These are phyloP conservation scores for Clarkia xantiana DNA, from an alignment of 345 rosid species.

Conservation along the genomic window DNA sequence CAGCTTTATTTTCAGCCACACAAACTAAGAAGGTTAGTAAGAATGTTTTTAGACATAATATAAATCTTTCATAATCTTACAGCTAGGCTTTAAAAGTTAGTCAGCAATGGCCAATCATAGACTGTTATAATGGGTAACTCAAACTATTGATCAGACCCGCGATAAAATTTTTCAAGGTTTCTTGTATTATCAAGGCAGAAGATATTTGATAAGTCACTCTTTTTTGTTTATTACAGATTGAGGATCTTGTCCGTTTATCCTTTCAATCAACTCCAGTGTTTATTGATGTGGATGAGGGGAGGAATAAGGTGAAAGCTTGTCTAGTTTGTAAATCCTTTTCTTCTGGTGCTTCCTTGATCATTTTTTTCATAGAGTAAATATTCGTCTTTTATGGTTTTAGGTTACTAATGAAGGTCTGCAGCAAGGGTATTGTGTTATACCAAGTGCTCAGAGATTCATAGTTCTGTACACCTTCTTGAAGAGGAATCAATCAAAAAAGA, in stretches of 20 bases:
- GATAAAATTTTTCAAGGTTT: no score
- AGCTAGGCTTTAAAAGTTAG: no score
- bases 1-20: conserved; percentile 95
- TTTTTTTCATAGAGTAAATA: no score
- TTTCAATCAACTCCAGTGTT: conserved; percentile 68
- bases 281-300: conserved; percentile 88
- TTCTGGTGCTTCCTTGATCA: no score
- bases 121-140: no score
- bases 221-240: conserved; percentile 28
- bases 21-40: conserved; percentile 74
- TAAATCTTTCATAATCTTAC: no score
- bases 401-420: conserved; percentile 92
- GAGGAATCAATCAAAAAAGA: conserved; percentile 77
- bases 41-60: no score
- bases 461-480: conserved; percentile 84
- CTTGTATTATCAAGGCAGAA: no score
- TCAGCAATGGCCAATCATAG: no score
- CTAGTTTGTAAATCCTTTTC: no score
- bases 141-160: no score
- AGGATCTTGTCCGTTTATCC: conserved; percentile 93
- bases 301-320: conserved; percentile 51
- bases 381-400: conserved; percentile 17
- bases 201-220: no score
- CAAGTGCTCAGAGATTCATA: conserved; percentile 66
- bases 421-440: conserved; percentile 91